phyloP scores from a whole-genome alignment of 2,329 filamentous ascomycete species.

The Aspergillus clavatus region DNA sequence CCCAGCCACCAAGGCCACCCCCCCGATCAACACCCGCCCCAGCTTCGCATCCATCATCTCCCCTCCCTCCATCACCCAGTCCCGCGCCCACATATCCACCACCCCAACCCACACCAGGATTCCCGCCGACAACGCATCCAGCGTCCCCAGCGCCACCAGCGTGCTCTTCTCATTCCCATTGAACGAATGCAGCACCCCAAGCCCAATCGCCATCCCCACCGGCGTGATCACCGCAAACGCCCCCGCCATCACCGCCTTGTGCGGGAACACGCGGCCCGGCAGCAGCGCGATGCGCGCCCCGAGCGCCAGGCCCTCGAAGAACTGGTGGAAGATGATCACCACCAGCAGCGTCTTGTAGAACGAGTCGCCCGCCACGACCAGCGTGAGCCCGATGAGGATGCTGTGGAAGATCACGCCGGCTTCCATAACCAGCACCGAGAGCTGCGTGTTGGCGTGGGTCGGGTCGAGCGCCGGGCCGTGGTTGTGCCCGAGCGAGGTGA shows the following conservation, averaged over 20 bases:
- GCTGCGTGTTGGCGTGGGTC: conserved; percentile 42
- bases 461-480: conserved; percentile 28
- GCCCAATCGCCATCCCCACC: conserved; percentile 74
- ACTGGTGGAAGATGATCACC: conserved; percentile 73
- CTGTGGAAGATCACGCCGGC: conserved; percentile 70
- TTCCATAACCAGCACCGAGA: conserved; percentile 66
- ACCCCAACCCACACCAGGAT: conserved; percentile 75
- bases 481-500: conserved; percentile 30
- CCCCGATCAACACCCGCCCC: conserved; percentile 47
- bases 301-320: conserved; percentile 72
- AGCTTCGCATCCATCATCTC: conserved; percentile 53
- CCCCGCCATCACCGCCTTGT: conserved; percentile 55
- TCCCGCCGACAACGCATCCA: conserved; percentile 69
- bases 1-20: conserved; percentile 55
- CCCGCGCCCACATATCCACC: conserved; percentile 73
- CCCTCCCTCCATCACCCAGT: conserved; percentile 61
- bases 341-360: conserved; percentile 50
- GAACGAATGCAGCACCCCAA: conserved; percentile 64
- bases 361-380: conserved; percentile 47
- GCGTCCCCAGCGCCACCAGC: conserved; percentile 65
- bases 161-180: conserved; percentile 69
- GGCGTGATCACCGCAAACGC: conserved; percentile 69
- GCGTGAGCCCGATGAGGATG: conserved; percentile 48
- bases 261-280: conserved; percentile 23
- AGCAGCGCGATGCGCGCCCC: conserved; percentile 65